phyloP scores from a whole-genome alignment of 768 basidiomycete genomes.

The Panaeolus papilionaceus region DNA sequence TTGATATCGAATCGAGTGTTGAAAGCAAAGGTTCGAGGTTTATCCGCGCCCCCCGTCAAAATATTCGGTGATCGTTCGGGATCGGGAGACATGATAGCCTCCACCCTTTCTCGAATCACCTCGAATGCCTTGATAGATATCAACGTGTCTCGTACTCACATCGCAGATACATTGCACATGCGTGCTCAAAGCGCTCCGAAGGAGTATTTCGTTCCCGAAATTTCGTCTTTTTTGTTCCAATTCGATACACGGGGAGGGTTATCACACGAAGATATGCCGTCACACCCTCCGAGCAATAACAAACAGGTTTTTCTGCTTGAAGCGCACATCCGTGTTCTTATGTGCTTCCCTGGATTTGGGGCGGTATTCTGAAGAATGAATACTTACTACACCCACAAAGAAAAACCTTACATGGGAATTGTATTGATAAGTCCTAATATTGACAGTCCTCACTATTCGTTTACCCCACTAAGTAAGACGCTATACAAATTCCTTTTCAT shows the following conservation, averaged over 20 bases:
- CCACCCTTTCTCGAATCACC: not conserved
- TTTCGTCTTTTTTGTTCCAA: slow-evolving; percentile 1
- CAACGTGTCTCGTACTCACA: not conserved
- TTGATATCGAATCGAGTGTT: not conserved
- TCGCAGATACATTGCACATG: not conserved
- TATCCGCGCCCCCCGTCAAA: slow-evolving; percentile 5
- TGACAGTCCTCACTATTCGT: not conserved
- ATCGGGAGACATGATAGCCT: slow-evolving; percentile 1
- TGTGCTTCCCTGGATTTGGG: not conserved
- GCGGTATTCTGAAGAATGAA: not conserved
- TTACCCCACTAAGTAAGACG: not conserved
- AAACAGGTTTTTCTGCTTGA: not conserved
- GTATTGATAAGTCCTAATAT: not conserved
- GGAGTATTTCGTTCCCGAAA: not conserved
- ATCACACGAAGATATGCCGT: slow-evolving; percentile 7
- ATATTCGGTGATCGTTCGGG: not conserved
- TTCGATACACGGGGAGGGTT: not conserved
- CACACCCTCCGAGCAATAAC: not conserved
- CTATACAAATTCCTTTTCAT: not conserved
- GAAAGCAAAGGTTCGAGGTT: slow-evolving; percentile 13
- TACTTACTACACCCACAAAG: not conserved
- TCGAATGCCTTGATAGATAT: not conserved
- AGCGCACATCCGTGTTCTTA: not conserved
- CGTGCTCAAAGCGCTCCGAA: not conserved
- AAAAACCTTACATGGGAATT: not conserved